Conservation (phyloP, 441 rosid species). For the Gossypium davidsonii region DNA sequence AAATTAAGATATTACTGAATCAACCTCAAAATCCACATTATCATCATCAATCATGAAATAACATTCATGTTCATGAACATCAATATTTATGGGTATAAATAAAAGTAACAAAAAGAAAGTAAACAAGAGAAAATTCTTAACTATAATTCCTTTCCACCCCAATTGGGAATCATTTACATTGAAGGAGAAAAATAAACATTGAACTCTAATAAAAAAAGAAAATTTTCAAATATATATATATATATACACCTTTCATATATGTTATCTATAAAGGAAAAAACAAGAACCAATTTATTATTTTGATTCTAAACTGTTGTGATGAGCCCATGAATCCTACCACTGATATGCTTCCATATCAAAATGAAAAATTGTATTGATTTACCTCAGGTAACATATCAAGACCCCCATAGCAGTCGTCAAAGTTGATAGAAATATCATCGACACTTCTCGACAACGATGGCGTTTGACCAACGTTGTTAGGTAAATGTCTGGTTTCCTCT, state of each 20-base stretch:
- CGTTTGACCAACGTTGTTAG: background rate
- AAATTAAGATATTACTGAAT: too few relatives aligned
- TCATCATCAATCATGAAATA: background rate
- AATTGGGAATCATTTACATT: background rate
- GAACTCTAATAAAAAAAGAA: too few relatives aligned
- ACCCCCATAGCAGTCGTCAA: conserved; percentile 32
- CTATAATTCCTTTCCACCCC: background rate
- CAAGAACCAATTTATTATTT: too few relatives aligned
- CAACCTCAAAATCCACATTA: background rate
- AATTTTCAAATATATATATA: too few relatives aligned
- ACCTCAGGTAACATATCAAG: conserved; percentile 34
- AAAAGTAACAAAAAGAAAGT: too few relatives aligned
- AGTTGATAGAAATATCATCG: conserved; percentile 14
- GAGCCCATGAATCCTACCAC: background rate
- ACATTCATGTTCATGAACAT: background rate
- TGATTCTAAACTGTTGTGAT: background rate
- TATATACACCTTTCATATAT: too few relatives aligned
- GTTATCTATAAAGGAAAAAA: too few relatives aligned
- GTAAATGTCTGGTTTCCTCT: background rate
- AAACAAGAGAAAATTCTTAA: background rate
- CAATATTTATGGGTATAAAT: background rate
- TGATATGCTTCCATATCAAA: conserved; percentile 6
- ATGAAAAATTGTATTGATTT: conserved; percentile 14
- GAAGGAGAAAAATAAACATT: background rate
- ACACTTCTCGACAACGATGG: background rate